phyloP scores from a whole-genome alignment of 495 filamentous ascomycete genomes.

The Glonium stellatum region DNA sequence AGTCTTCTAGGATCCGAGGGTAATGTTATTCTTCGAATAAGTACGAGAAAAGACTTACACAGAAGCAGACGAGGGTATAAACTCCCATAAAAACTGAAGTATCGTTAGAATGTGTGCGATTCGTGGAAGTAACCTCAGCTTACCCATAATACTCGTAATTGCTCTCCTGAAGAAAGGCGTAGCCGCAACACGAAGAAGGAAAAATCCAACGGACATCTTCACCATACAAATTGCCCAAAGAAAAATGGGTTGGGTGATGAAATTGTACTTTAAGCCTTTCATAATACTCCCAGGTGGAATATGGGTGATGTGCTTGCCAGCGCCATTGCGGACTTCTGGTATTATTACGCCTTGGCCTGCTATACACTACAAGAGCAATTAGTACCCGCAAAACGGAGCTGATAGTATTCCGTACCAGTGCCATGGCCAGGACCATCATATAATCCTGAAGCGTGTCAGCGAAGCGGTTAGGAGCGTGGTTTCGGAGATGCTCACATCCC shows the following conservation, averaged over 20 bases:
- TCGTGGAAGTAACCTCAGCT: background rate
- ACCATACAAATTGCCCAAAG: slow-evolving; percentile 21
- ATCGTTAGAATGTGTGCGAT: background rate
- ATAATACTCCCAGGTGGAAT: slow-evolving; percentile 6
- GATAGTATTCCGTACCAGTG: slow-evolving; percentile 6
- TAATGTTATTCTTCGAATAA: no score
- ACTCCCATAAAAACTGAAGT: slow-evolving; percentile 27
- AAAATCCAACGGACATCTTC: slow-evolving; percentile 34
- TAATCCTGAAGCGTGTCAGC: slow-evolving; percentile 25
- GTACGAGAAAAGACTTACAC: slow-evolving; percentile 9
- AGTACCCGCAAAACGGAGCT: background rate
- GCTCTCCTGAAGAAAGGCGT: slow-evolving; percentile 14
- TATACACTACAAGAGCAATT: slow-evolving; percentile 1
- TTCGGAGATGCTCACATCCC: slow-evolving; percentile 15
- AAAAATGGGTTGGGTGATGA: slow-evolving; percentile 20
- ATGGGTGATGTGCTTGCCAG: slow-evolving; percentile 26
- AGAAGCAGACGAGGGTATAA: slow-evolving; percentile 26
- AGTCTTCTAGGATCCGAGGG: no score
- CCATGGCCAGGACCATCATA: slow-evolving; percentile 27
- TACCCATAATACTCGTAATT: slow-evolving; percentile 22
- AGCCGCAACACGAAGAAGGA: slow-evolving; percentile 31
- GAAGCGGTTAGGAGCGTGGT: background rate
- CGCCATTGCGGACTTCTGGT: slow-evolving; percentile 23
- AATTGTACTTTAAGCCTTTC: slow-evolving; percentile 18
- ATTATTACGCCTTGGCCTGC: slow-evolving; percentile 23